Conservation (phyloP, 441 rosid genomes). For the Erysimum cheiri region DNA sequence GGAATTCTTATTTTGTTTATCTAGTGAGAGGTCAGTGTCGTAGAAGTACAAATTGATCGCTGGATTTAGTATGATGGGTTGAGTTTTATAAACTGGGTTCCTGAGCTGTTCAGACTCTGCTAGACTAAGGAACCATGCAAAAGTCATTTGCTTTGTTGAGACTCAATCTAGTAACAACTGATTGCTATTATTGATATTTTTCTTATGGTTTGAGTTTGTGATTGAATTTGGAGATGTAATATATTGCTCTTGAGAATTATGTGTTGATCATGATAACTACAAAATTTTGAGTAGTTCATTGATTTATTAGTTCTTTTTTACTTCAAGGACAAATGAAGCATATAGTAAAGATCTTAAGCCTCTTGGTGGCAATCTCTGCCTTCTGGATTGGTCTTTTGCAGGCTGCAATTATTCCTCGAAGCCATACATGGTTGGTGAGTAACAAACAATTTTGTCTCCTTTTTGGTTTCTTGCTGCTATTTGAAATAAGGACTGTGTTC, state of each 20-base stretch:
- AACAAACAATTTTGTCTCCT: background rate
- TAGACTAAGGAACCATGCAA: background rate
- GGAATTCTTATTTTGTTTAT: background rate
- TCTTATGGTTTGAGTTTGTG: background rate
- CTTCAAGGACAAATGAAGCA: slow-evolving; percentile 69
- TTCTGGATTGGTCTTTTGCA: slow-evolving; percentile 84
- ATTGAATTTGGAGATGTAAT: background rate
- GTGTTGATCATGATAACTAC: background rate
- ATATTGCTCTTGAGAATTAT: background rate
- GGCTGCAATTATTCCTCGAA: slow-evolving; percentile 65
- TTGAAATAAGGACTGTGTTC: slow-evolving; percentile 9
- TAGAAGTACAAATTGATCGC: background rate
- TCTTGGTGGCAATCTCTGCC: slow-evolving; percentile 66
- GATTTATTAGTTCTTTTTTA: background rate
- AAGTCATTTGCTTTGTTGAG: background rate
- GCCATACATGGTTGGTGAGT: slow-evolving; percentile 85
- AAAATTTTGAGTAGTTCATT: background rate
- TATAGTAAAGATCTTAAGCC: slow-evolving; percentile 67
- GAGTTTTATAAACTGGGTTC: background rate
- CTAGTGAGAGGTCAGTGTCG: background rate
- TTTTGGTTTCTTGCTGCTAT: slow-evolving; percentile 14
- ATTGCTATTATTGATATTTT: background rate
- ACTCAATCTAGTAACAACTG: background rate
- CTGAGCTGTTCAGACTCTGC: background rate
- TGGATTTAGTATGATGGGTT: background rate